Percentiles rank a stretch among this genome's conserved stretches.
Conservation (phyloP, 2,329 filamentous ascomycete species). For the Beauveria brongniartii region DNA sequence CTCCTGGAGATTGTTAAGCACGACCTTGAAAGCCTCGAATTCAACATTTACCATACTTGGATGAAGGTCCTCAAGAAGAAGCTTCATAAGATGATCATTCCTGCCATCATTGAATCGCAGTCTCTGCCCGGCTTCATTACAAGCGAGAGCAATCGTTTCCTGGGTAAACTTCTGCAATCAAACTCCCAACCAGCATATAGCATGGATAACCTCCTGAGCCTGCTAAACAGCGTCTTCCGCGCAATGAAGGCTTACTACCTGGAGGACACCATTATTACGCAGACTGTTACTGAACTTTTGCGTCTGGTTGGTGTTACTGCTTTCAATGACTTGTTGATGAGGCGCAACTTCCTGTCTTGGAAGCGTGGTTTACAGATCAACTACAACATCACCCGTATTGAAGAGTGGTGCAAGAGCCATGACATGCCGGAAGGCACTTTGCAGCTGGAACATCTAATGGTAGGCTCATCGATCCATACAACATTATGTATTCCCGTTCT, state of each 20-base stretch:
- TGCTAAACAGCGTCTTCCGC: conserved; percentile 95
- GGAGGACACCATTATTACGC: conserved; percentile 90
- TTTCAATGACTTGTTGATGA: conserved; percentile 97
- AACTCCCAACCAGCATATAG: conserved; percentile 93
- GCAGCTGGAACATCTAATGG: conserved; percentile 96
- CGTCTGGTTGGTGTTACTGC: conserved; percentile 92
- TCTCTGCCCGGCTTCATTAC: conserved; percentile 97
- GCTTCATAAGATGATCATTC: conserved; percentile 98
- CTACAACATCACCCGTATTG: conserved; percentile 98
- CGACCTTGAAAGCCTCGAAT: conserved; percentile 94
- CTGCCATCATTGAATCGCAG: conserved; percentile 97
- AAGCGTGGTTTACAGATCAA: conserved; percentile 99
- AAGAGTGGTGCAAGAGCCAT: conserved; percentile 99
- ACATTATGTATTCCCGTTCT: conserved; percentile 14
- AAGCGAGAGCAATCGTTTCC: conserved; percentile 95
- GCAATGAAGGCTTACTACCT: conserved; percentile 99
- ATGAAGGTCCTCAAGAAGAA: conserved; percentile 99
- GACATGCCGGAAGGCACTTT: conserved; percentile 98
- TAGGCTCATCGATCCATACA: conserved; percentile 28
- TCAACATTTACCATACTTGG: conserved; percentile 99
- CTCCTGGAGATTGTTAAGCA: conserved; percentile 98
- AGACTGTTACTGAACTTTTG: conserved; percentile 90
- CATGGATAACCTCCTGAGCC: conserved; percentile 96
- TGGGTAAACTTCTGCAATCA: conserved; percentile 88
- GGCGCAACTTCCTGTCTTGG: conserved; percentile 97